Evolutionary conservation across 352 stramenopile genomes (phyloP).

Genomic region (Aphanomyces stellatus): DNA sequence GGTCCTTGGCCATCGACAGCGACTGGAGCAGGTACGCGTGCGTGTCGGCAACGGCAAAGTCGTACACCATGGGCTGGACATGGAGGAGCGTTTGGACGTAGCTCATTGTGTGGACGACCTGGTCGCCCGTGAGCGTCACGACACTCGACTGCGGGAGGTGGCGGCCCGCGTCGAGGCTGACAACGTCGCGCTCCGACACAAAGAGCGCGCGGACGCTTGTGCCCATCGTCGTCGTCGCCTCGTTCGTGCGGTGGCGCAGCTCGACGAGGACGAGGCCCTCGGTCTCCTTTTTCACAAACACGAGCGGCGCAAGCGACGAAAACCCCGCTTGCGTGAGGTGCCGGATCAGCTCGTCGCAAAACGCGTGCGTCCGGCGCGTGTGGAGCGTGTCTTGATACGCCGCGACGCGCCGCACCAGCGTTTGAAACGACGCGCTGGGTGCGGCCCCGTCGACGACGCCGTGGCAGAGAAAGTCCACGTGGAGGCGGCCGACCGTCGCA

Average conservation of each 20-base stretch:
- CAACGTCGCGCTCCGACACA: slow-evolving; percentile 20
- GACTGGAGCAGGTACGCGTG: slow-evolving; percentile 13
- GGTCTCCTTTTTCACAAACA: slow-evolving; percentile 6
- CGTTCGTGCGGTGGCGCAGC: not conserved
- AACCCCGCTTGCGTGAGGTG: not conserved
- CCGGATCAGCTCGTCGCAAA: not conserved
- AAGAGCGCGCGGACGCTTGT: not conserved
- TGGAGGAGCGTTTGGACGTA: not conserved
- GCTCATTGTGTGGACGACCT: slow-evolving; percentile 5
- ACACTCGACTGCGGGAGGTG: slow-evolving; percentile 16
- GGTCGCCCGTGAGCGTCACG: not conserved
- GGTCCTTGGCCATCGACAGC: not conserved
- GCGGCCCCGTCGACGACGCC: not conserved
- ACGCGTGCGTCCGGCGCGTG: not conserved
- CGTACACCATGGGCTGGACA: slow-evolving; percentile 9
- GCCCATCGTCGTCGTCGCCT: too few species aligned
- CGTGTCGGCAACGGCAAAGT: slow-evolving; percentile 2
- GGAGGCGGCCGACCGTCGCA: slow-evolving; percentile 56
- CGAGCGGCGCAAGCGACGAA: not conserved
- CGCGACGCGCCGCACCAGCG: not conserved
- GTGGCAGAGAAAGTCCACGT: slow-evolving; percentile 34
- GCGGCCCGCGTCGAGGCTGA: slow-evolving; percentile 13
- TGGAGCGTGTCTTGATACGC: not conserved
- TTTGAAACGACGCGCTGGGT: not conserved
- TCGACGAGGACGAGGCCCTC: slow-evolving; percentile 11